phyloP scores from a whole-genome alignment of 768 basidiomycete genomes.

The Boletus eberwhitei region DNA sequence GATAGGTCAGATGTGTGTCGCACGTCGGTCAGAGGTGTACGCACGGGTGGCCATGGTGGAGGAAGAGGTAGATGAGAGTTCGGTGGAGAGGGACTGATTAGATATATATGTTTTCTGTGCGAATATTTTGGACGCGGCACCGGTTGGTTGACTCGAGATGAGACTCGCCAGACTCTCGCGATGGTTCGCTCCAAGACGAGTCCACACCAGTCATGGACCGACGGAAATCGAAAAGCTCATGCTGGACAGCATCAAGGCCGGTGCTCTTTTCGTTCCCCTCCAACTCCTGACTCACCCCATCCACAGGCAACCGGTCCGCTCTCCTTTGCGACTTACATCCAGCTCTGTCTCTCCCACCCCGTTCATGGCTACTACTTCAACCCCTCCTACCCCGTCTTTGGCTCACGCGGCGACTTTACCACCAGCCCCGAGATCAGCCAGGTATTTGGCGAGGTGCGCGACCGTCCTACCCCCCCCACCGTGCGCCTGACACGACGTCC shows the following conservation, averaged over 20 bases:
- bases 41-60: conserved; percentile 63
- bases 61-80: neutral
- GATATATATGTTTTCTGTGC: neutral
- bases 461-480: neutral
- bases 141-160: conserved; percentile 14
- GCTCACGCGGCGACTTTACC: conserved; percentile 85
- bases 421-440: conserved; percentile 97
- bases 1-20: neutral
- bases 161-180: neutral
- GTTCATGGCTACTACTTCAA: conserved; percentile 92
- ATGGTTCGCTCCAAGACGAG: conserved; percentile 1
- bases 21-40: conserved; percentile 17
- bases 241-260: conserved; percentile 64
- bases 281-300: neutral
- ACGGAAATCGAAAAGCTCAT: conserved; percentile 64
- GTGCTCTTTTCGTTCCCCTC: neutral
- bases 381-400: conserved; percentile 70
- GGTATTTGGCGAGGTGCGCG: conserved; percentile 89
- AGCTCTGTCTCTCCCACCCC: conserved; percentile 85
- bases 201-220: conserved; percentile 8
- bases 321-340: conserved; percentile 87
- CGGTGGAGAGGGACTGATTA: neutral
- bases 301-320: conserved; percentile 83
- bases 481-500: conserved; percentile 5
- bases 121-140: neutral